Percentiles rank a stretch among this genome's conserved stretches.
Evolutionary conservation across 2,329 filamentous ascomycete species (phyloP).

Genomic region (Sclerotinia borealis): DNA sequence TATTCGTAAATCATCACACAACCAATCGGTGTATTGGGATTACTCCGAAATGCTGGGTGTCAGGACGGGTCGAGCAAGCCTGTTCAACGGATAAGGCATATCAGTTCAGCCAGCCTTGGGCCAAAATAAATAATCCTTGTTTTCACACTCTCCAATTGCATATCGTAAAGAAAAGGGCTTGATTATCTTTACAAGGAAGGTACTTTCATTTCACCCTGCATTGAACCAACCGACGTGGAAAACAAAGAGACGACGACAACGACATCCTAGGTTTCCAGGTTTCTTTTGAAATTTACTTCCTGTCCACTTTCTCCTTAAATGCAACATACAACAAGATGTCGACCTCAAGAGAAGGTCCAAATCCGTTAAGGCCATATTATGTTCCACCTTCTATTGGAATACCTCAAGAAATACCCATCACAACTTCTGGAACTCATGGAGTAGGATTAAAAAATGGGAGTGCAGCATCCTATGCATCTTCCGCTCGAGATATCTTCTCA

Average conservation of each 20-base stretch:
- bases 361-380: slow-evolving; percentile 56
- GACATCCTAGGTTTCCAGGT: not conserved
- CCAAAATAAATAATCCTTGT: slow-evolving; percentile 6
- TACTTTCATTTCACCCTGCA: slow-evolving; percentile 3
- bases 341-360: slow-evolving; percentile 44
- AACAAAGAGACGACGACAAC: slow-evolving; percentile 5
- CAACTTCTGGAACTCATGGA: slow-evolving; percentile 27
- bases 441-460: slow-evolving; percentile 32
- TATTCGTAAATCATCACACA: not conserved
- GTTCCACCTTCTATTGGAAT: slow-evolving; percentile 60
- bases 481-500: slow-evolving; percentile 78
- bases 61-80: not conserved
- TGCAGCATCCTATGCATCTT: slow-evolving; percentile 49
- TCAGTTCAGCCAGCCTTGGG: not conserved
- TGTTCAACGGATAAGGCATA: slow-evolving; percentile 4
- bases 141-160: not conserved
- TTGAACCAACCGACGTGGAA: slow-evolving; percentile 1
- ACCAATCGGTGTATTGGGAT: slow-evolving; percentile 10
- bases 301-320: not conserved
- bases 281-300: not conserved
- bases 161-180: not conserved
- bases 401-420: slow-evolving; percentile 39
- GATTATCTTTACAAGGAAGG: slow-evolving; percentile 5
- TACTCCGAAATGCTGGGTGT: not conserved
- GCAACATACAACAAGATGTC: slow-evolving; percentile 35